Base-by-base conservation (phyloP, 148 eudicot species). In the Rhododendron simsii region DNA sequence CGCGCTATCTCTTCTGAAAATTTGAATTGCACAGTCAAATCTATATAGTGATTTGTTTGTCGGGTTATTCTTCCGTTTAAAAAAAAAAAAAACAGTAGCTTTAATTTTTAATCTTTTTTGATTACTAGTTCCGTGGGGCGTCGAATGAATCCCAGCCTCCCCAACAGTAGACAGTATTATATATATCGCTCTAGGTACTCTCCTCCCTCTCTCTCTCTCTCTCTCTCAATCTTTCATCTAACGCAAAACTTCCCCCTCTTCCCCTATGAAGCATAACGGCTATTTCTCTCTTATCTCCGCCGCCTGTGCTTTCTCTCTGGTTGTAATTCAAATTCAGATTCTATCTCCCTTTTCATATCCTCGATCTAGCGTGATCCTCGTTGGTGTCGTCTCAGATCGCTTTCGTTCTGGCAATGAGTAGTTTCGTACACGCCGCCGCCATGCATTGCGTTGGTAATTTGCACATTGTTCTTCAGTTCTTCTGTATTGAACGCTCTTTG, bases 1-100 rank as follows among this genome's bases (percentile, higher is more conserved):
- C 1, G 7, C 0, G 1, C 23, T 55, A 55, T 0, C 4, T 55
- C 4, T 0, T 2, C 0, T 0, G 0, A 0, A 55, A 0, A 7
- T 18, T 55, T 18, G 6, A 4, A 18, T 55, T 55, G 7, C 1
- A 4, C 6, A 55, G 18, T 14, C 0, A 0, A 4, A 0, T 16
- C 7, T 21, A 55, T 18, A 2, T 18, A 18, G 3, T 55, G 16
- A 1, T 1, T 0, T 16, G 7, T 7, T 0, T 16, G 0, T 55
- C 23, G 12, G 0, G 0, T 23, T 61, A 0, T 61, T 21, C 28
- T 3, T 63, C 1, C 3, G 2, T 69, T 69, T 13, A 12, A 0
- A 28, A 28, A 69, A 12, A 2, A 10, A 9, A 12, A 9, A 3
- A 9, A 0, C 7, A 41, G 44, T 41, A 5, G 44, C 44, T 41